Percentiles rank a stretch among this genome's conserved stretches.
Conservation (phyloP, 768 basidiomycete species). For the Suillus bovinus region DNA sequence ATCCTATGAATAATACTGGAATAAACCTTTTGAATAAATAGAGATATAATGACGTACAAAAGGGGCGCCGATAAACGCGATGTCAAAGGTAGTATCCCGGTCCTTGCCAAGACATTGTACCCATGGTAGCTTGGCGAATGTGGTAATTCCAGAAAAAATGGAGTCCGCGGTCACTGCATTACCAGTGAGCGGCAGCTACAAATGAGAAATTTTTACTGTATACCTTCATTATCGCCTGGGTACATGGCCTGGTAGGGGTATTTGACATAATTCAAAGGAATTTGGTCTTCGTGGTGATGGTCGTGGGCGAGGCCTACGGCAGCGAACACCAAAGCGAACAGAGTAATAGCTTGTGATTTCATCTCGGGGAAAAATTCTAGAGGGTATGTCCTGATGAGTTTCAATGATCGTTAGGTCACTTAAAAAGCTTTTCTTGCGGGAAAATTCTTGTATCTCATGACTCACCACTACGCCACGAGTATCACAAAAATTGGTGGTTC, state of each 20-base stretch:
- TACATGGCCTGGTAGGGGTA: constrained; percentile 65
- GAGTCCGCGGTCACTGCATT: constrained; percentile 70
- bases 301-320: constrained; percentile 35
- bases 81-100: constrained; percentile 61
- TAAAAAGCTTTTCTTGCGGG: constrained; percentile 29
- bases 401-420: not conserved
- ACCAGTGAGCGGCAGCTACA: not conserved
- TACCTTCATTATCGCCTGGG: constrained; percentile 61
- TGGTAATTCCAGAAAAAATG: constrained; percentile 79
- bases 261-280: constrained; percentile 66
- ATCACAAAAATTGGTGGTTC: constrained; percentile 18
- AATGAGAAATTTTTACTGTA: not conserved
- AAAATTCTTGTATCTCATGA: constrained; percentile 26
- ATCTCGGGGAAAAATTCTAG: constrained; percentile 16
- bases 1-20: constrained; percentile 40
- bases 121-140: constrained; percentile 89
- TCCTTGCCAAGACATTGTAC: constrained; percentile 73
- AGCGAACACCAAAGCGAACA: constrained; percentile 28
- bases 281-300: constrained; percentile 50
- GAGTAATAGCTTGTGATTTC: constrained; percentile 23
- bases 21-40: not conserved
- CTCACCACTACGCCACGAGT: constrained; percentile 11
- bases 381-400: constrained; percentile 6
- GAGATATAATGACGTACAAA: constrained; percentile 47
- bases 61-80: constrained; percentile 80